These are phyloP conservation scores for Aspergillus spinulosporus DNA, from an alignment of 2,329 filamentous ascomycete genomes.

Conservation along the genomic window DNA sequence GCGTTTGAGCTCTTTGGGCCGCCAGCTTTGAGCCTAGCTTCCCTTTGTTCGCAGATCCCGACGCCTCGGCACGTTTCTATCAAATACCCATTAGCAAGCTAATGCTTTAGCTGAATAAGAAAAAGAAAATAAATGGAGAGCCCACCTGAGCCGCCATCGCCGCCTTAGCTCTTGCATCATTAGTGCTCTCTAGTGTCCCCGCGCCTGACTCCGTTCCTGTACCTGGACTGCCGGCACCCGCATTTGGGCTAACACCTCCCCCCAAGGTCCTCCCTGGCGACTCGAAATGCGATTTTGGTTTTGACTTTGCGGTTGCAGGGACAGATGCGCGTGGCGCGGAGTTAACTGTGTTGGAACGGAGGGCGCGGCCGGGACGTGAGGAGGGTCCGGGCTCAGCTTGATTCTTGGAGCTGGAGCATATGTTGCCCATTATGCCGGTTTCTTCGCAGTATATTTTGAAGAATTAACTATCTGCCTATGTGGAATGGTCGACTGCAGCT, in stretches of 20 bases:
- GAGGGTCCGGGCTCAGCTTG: slow-evolving; percentile 61
- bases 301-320: slow-evolving; percentile 45
- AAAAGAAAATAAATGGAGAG: slow-evolving; percentile 17
- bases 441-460: background rate
- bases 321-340: slow-evolving; percentile 54
- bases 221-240: slow-evolving; percentile 2
- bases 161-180: slow-evolving; percentile 70
- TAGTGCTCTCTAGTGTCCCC: slow-evolving; percentile 4
- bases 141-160: slow-evolving; percentile 82
- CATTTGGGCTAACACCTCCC: slow-evolving; percentile 36
- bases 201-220: slow-evolving; percentile 9
- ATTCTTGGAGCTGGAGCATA: slow-evolving; percentile 72
- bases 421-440: slow-evolving; percentile 69
- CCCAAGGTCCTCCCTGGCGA: slow-evolving; percentile 65
- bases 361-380: slow-evolving; percentile 68
- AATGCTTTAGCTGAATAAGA: background rate
- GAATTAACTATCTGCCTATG: background rate
- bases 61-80: slow-evolving; percentile 65
- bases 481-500: background rate
- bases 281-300: slow-evolving; percentile 42
- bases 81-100: background rate
- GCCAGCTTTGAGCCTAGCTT: slow-evolving; percentile 71
- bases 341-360: slow-evolving; percentile 53
- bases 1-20: slow-evolving; percentile 73
- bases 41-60: slow-evolving; percentile 54